Evolutionary conservation across 768 basidiomycete species (phyloP).

Genomic region (Peribolospora baueri): DNA sequence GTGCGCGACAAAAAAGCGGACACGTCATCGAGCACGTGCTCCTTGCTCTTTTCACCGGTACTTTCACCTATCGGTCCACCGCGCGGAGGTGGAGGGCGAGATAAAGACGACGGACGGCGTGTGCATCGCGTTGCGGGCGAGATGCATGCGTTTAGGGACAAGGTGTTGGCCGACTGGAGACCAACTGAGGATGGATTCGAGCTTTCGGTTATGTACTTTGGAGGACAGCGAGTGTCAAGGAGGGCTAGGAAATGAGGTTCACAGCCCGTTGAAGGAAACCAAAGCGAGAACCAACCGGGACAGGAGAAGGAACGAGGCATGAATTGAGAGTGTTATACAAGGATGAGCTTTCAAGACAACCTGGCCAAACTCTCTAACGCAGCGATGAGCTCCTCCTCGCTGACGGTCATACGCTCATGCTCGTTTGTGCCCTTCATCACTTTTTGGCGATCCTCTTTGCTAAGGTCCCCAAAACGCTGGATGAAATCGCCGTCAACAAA

Average conservation of each 20-base stretch:
- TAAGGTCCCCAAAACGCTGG: constrained; percentile 34
- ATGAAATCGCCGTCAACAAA: constrained; percentile 78
- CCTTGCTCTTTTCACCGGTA: no score
- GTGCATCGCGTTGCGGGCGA: no score
- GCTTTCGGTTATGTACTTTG: background rate
- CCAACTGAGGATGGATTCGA: constrained; percentile 20
- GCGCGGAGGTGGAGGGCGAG: no score
- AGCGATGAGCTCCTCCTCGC: constrained; percentile 23
- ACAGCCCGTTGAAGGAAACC: background rate
- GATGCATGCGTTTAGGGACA: no score
- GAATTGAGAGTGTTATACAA: background rate
- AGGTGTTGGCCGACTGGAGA: constrained; percentile 4
- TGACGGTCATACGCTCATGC: constrained; percentile 32
- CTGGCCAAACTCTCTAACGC: constrained; percentile 26
- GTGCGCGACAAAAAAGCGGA: no score
- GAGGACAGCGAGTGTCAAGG: background rate
- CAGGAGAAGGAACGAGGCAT: background rate
- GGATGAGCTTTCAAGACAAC: constrained; percentile 20
- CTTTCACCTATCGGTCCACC: no score
- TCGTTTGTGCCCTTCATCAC: constrained; percentile 35
- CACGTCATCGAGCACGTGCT: no score
- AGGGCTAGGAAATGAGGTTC: background rate
- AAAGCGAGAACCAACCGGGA: no score
- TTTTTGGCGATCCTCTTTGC: constrained; percentile 24
- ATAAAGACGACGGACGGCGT: no score